Conservation (phyloP, 177 flowering plant genomes). For the Tripterygium wilfordii region DNA sequence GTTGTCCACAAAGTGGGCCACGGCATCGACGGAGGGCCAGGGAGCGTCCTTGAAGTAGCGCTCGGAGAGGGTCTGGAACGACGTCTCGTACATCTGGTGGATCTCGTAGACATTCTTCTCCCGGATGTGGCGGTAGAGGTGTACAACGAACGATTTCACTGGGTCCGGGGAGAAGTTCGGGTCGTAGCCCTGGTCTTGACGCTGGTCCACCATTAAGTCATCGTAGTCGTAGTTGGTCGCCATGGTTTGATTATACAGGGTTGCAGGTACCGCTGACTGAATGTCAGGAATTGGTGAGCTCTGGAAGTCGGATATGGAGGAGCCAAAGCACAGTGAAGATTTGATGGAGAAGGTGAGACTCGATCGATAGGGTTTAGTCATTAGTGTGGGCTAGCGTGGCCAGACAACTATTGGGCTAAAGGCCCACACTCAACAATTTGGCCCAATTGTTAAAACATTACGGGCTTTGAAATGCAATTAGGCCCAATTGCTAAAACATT, state of each 20-base stretch:
- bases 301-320: too few species aligned
- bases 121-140: conserved; percentile 90
- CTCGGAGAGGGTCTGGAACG: conserved; percentile 77
- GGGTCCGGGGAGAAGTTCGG: conserved; percentile 93
- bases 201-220: conserved; percentile 4
- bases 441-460: too few species aligned
- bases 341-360: too few species aligned
- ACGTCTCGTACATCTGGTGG: conserved; percentile 94
- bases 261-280: too few species aligned
- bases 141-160: conserved; percentile 85
- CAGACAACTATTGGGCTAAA: too few species aligned
- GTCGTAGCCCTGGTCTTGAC: conserved; percentile 52
- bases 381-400: too few species aligned
- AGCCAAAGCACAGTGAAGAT: too few species aligned
- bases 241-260: conserved; percentile 7
- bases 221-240: conserved; percentile 25
- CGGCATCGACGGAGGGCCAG: conserved; percentile 93
- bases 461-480: too few species aligned
- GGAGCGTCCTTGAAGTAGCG: conserved; percentile 86
- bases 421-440: too few species aligned
- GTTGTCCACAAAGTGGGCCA: conserved; percentile 75
- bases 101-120: conserved; percentile 98
- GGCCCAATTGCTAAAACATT: too few species aligned
- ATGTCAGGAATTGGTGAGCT: too few species aligned
- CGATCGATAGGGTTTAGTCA: too few species aligned